These are phyloP conservation scores for Clonostachys byssicola DNA, from an alignment of 2,329 filamentous ascomycete species.

Conservation along the genomic window DNA sequence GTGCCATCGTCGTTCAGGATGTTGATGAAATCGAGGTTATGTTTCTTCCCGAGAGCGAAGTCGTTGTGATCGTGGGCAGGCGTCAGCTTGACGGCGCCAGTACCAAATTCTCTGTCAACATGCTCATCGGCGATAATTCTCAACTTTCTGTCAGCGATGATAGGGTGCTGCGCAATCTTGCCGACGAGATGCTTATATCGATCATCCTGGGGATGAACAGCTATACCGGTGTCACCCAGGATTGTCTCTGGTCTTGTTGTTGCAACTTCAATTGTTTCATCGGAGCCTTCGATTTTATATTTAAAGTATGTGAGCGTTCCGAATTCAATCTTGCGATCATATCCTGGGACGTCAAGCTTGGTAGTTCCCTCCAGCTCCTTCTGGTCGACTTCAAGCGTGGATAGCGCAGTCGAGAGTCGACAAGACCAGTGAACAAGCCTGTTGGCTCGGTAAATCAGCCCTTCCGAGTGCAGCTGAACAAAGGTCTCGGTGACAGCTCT, in stretches of 20 bases:
- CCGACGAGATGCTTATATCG: conserved; percentile 86
- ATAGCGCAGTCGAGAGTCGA: conserved; percentile 82
- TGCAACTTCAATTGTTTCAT: conserved; percentile 84
- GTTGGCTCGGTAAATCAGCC: conserved; percentile 88
- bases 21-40: conserved; percentile 88
- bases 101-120: conserved; percentile 91
- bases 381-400: conserved; percentile 87
- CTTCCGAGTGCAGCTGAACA: conserved; percentile 84
- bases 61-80: conserved; percentile 95
- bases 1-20: conserved; percentile 89
- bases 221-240: conserved; percentile 90
- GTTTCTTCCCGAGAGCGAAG: conserved; percentile 78
- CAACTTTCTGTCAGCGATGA: conserved; percentile 71
- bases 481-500: conserved; percentile 87
- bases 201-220: conserved; percentile 82
- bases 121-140: conserved; percentile 86
- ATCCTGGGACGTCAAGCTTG: conserved; percentile 87
- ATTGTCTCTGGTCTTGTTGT: conserved; percentile 94
- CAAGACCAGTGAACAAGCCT: conserved; percentile 96
- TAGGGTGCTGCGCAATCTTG: conserved; percentile 82
- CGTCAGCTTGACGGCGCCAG: conserved; percentile 94
- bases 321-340: conserved; percentile 95
- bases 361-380: conserved; percentile 85
- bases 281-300: conserved; percentile 77
- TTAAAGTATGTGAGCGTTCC: conserved; percentile 89